A percentile compares a stretch with the other conserved stretches of the same genome.
phyloP scores from a whole-genome alignment of 805 yeast species.

The Kuraishia cidri region DNA sequence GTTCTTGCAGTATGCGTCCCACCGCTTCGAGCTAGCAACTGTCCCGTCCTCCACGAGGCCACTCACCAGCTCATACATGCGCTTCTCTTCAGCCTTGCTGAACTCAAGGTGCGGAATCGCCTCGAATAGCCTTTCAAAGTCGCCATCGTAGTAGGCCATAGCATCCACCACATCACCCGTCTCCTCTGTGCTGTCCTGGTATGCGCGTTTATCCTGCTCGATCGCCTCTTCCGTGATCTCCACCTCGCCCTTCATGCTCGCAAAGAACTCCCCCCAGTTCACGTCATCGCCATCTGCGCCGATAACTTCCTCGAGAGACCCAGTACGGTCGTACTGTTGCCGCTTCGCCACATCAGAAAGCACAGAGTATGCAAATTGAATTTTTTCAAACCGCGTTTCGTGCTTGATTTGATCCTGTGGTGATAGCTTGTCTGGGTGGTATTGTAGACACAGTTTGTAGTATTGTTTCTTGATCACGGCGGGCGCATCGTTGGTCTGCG shows the following conservation, averaged over 20 bases:
- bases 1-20: slow-evolving; percentile 40
- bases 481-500: slow-evolving; percentile 29
- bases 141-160: slow-evolving; percentile 55
- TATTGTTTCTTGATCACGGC: slow-evolving; percentile 60
- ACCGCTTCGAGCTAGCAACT: slow-evolving; percentile 26
- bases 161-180: slow-evolving; percentile 50
- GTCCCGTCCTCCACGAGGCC: slow-evolving; percentile 29
- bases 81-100: slow-evolving; percentile 44
- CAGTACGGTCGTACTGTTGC: slow-evolving; percentile 60
- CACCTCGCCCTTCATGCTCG: slow-evolving; percentile 25
- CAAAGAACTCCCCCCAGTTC: slow-evolving; percentile 53
- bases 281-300: slow-evolving; percentile 20
- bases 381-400: slow-evolving; percentile 43
- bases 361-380: slow-evolving; percentile 70
- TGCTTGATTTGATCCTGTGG: slow-evolving; percentile 22
- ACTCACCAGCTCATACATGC: slow-evolving; percentile 47
- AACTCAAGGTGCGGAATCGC: slow-evolving; percentile 71
- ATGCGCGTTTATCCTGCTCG: slow-evolving; percentile 55
- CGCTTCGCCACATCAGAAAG: slow-evolving; percentile 51
- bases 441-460: slow-evolving; percentile 48
- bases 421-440: slow-evolving; percentile 65
- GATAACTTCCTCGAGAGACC: slow-evolving; percentile 37
- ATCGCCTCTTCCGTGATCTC: slow-evolving; percentile 57
- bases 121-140: slow-evolving; percentile 63
- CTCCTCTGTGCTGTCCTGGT: slow-evolving; percentile 58